phyloP scores from a whole-genome alignment of 2,329 filamentous ascomycete genomes.

The Calonectria multiphialidica region DNA sequence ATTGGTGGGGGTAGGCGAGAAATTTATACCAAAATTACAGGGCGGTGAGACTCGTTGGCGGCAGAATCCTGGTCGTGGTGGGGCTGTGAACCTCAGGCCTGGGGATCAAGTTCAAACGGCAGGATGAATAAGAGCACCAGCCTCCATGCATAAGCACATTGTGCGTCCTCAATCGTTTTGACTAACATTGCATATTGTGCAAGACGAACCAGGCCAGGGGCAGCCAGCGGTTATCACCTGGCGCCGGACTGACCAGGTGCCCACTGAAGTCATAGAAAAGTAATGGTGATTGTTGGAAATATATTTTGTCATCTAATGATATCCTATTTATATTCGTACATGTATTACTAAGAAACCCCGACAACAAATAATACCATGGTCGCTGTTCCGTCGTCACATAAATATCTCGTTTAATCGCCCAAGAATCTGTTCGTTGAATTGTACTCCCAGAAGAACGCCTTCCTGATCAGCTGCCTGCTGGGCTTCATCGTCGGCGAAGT shows the following conservation, averaged over 20 bases:
- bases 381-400: not conserved
- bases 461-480: slow-evolving; percentile 16
- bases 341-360: not conserved
- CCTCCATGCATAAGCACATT: not conserved
- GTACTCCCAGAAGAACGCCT: slow-evolving; percentile 5
- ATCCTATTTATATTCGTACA: not conserved
- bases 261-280: not conserved
- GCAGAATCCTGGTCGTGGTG: slow-evolving; percentile 39
- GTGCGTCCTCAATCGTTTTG: not conserved
- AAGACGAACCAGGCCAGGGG: not conserved
- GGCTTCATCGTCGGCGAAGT: not conserved
- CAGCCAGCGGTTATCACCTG: not conserved
- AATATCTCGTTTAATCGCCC: slow-evolving; percentile 11
- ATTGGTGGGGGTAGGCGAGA: slow-evolving; percentile 10
- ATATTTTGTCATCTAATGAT: not conserved
- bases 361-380: not conserved
- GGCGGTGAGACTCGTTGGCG: slow-evolving; percentile 43
- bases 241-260: not conserved
- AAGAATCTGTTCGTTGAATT: slow-evolving; percentile 8
- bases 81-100: not conserved
- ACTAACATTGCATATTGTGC: not conserved
- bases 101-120: not conserved
- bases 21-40: slow-evolving; percentile 34
- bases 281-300: not conserved
- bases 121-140: not conserved